A percentile compares a stretch with the other conserved stretches of the same genome.
Evolutionary conservation across 352 stramenopile species (phyloP).

Genomic region (Stramenopiles sp.): DNA sequence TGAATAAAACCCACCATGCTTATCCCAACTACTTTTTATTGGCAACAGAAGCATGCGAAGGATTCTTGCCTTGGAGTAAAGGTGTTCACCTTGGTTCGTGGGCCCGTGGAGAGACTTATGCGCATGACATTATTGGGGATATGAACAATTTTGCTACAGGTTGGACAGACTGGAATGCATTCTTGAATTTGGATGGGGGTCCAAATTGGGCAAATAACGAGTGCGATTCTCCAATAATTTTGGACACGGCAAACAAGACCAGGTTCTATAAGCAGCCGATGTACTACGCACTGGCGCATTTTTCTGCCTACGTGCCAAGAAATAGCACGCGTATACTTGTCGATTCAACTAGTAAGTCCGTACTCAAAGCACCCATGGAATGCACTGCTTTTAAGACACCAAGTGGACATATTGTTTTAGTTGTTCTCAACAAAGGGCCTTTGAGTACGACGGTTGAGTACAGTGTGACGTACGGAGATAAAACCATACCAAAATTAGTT

Average conservation of each 20-base stretch:
- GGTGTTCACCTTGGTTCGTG: constrained; percentile 36
- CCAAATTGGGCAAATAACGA: constrained; percentile 27
- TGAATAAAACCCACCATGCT: constrained; percentile 34
- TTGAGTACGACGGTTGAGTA: too few relatives aligned
- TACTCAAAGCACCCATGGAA: too few relatives aligned
- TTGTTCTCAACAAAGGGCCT: too few relatives aligned
- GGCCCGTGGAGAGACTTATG: constrained; percentile 46
- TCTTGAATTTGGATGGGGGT: constrained; percentile 43
- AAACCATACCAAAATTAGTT: too few relatives aligned
- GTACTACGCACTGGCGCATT: constrained; percentile 71
- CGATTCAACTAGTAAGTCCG: too few relatives aligned
- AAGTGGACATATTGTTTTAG: too few relatives aligned
- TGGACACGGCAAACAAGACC: constrained; percentile 38
- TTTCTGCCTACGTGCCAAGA: too few relatives aligned
- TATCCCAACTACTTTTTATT: constrained; percentile 52
- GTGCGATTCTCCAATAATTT: constrained; percentile 44
- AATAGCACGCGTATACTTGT: too few relatives aligned
- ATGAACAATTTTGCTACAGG: constrained; percentile 43
- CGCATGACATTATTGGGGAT: constrained; percentile 58
- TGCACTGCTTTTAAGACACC: too few relatives aligned
- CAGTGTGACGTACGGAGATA: too few relatives aligned
- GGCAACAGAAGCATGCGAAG: constrained; percentile 48
- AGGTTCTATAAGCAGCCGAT: constrained; percentile 57
- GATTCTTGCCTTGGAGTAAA: constrained; percentile 34
- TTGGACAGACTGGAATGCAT: constrained; percentile 66